Conservation (phyloP, 192 early-diverging fungal species). For the Linnemannia elongata region DNA sequence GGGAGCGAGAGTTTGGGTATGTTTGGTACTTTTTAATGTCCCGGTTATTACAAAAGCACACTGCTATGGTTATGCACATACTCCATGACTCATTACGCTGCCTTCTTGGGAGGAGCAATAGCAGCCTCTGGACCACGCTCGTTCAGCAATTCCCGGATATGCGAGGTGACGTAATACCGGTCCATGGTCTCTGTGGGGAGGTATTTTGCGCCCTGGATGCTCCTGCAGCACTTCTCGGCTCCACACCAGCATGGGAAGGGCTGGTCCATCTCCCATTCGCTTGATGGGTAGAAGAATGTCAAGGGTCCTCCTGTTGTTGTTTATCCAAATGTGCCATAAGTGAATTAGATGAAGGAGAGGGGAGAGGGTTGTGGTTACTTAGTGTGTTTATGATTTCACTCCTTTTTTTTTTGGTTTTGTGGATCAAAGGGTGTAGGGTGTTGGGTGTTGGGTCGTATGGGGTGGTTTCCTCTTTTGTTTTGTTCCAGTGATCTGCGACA, state of each 20-base stretch:
- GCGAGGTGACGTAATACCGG: constrained; percentile 54
- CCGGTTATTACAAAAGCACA: too few species aligned
- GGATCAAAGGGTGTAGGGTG: too few species aligned
- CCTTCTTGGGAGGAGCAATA: background rate
- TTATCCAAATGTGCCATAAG: too few species aligned
- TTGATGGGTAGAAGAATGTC: constrained; percentile 70
- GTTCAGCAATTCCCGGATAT: constrained; percentile 55
- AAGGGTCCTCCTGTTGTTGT: constrained; percentile 50
- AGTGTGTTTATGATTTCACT: too few species aligned
- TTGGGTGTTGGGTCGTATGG: too few species aligned
- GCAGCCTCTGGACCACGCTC: constrained; percentile 18
- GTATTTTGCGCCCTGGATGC: constrained; percentile 62
- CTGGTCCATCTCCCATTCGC: constrained; percentile 75
- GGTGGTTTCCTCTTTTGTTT: too few species aligned
- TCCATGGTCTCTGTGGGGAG: constrained; percentile 45
- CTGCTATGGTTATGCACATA: too few species aligned
- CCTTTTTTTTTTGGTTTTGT: too few species aligned
- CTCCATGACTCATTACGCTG: too few species aligned
- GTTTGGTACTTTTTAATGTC: too few species aligned
- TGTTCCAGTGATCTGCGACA: too few species aligned
- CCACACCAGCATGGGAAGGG: constrained; percentile 70
- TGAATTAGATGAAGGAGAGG: background rate
- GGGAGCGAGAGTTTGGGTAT: too few species aligned
- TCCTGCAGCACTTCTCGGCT: constrained; percentile 57
- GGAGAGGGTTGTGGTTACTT: background rate